Evolutionary conservation across 1,139 yeast species (phyloP).

Genomic region (Diutina sp.): DNA sequence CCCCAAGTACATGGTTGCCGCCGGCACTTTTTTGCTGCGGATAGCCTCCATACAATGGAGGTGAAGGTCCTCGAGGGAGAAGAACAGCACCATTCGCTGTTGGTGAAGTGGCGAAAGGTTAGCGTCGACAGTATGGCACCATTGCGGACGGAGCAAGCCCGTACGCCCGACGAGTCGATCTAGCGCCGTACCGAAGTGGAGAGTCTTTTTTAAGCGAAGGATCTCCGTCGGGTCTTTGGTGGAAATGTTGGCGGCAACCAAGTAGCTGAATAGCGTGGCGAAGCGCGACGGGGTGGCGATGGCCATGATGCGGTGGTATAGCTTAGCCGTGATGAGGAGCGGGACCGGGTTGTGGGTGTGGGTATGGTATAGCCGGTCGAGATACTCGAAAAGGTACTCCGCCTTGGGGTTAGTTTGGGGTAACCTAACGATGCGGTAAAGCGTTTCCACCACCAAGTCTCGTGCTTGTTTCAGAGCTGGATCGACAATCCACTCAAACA

Average conservation of each 20-base stretch:
- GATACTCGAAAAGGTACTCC: slow-evolving; percentile 13
- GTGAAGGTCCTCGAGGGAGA: slow-evolving; percentile 16
- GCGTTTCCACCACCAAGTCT: neutral
- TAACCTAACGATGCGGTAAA: neutral
- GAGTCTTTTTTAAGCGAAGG: slow-evolving; percentile 12
- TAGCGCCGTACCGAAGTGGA: slow-evolving; percentile 17
- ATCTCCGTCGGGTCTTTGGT: slow-evolving; percentile 10
- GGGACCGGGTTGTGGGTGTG: slow-evolving; percentile 14
- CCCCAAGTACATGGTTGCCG: slow-evolving; percentile 21
- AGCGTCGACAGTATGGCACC: slow-evolving; percentile 20
- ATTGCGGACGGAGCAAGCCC: slow-evolving; percentile 22
- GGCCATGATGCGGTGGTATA: slow-evolving; percentile 12
- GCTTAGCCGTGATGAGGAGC: slow-evolving; percentile 10
- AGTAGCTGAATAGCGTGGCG: slow-evolving; percentile 17
- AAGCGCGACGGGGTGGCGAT: slow-evolving; percentile 11
- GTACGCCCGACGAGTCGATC: slow-evolving; percentile 24
- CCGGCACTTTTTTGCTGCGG: slow-evolving; percentile 11
- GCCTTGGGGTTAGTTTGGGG: neutral
- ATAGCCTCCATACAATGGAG: slow-evolving; percentile 13
- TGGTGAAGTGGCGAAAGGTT: slow-evolving; percentile 11
- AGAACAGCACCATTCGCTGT: slow-evolving; percentile 19
- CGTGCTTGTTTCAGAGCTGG: neutral
- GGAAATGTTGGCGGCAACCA: slow-evolving; percentile 22
- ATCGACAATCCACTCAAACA: neutral
- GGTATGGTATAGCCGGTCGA: slow-evolving; percentile 10